A percentile compares a stretch with the other conserved stretches of the same genome.
These are phyloP conservation scores for Anthracocystis setariae DNA, from an alignment of 1,284 basidiomycete species.

Conservation along the genomic window DNA sequence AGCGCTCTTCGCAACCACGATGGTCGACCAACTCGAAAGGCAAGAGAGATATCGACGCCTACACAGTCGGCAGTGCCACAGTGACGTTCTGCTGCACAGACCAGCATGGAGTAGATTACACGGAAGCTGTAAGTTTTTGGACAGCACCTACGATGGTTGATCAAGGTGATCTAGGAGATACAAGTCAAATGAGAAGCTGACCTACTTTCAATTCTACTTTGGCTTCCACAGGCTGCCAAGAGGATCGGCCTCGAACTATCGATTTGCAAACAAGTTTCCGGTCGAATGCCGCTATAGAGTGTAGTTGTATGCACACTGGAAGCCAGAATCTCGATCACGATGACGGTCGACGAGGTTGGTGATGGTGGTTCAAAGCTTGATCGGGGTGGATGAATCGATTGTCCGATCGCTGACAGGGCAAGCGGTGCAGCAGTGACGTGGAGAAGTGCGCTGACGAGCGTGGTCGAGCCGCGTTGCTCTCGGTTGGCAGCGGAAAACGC, in stretches of 20 bases:
- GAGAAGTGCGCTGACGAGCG: background rate
- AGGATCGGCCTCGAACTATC: slow-evolving; percentile 32
- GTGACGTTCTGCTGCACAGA: slow-evolving; percentile 27
- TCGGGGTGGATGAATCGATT: no score
- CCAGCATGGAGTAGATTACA: slow-evolving; percentile 11
- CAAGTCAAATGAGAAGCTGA: no score
- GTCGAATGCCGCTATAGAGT: no score
- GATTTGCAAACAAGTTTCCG: slow-evolving; percentile 23
- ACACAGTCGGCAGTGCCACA: slow-evolving; percentile 24
- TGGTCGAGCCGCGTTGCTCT: background rate
- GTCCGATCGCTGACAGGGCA: no score
- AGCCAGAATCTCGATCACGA: no score
- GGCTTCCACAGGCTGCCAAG: slow-evolving; percentile 6
- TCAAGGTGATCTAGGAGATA: no score
- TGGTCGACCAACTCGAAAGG: background rate
- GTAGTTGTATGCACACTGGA: no score
- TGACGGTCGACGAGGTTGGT: no score
- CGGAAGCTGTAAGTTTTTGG: slow-evolving; percentile 9
- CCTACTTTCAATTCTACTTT: no score
- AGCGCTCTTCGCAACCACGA: background rate
- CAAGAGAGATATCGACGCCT: slow-evolving; percentile 34
- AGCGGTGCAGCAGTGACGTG: background rate
- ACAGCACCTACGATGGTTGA: no score
- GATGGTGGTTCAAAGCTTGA: no score
- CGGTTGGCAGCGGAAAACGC: background rate